Base-by-base conservation (phyloP, 768 basidiomycete genomes). In the Artomyces pyxidatus region DNA sequence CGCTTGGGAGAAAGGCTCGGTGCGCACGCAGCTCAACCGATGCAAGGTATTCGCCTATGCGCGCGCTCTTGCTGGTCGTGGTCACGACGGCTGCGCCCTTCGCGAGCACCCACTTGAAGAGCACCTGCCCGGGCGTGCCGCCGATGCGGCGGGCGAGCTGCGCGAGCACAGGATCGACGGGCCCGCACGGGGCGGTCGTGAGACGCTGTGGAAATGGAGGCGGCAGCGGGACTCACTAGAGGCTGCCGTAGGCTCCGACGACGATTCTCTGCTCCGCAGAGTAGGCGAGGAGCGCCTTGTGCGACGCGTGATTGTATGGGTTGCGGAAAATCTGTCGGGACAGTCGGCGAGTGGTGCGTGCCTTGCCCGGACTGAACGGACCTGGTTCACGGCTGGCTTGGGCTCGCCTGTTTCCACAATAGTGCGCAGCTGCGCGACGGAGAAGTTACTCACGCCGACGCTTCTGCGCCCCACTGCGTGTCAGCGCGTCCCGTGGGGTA, bases 371-470 rank as follows among this genome's bases (percentile, higher is more conserved):
- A n/a, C n/a, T n/a, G n/a, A n/a, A n/a, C n/a, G 10, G 23, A 75
- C 80, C 65, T 84, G 81, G 58, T 83, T 81, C 21, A 78, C 78
- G 1, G 72, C 78, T 4, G 81, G 82, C 30, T 69, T 74, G 53
- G 78, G 62, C 32, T 63, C 65, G 1, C 76, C 74, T 1, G 61
- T 59, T 51, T 70, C 71, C 30, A 76, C 44, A 2, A 83, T 51
- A 4, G 59, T 62, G 53, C 78, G 64, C 9, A 84, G 66, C 41
- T 81, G 63, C 0, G 65, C 59, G 32, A 79, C 53, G 1, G 53
- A 58, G 58, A 79, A 82, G 62, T 83, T 85, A 62, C 75, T 77
- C 45, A 83, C 78, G 19, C 81, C 80, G 47, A 80, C 79, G 58
- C 74, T 78, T 68, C 77, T 80, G 53, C 10, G 11, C 9, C 11